Evolutionary conservation across 257 asterid genomes (phyloP).

Genomic region (Nicotiana attenuata): DNA sequence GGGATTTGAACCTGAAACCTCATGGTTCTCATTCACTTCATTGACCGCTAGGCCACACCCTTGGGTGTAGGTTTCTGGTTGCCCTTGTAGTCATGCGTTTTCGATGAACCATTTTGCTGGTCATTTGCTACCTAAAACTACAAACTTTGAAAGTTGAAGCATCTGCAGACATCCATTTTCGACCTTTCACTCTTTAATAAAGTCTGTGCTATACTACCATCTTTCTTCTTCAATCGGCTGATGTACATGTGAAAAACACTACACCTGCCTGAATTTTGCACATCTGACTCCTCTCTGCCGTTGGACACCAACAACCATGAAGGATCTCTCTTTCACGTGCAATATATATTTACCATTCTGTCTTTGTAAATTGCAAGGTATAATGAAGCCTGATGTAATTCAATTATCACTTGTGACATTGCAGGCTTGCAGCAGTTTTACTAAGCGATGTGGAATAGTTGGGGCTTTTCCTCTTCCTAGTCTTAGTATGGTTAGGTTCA

Average conservation of each 20-base stretch:
- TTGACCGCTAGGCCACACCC: too few relatives aligned
- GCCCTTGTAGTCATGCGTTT: background rate
- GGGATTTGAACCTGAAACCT: too few relatives aligned
- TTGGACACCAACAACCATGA: background rate
- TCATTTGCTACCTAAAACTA: background rate
- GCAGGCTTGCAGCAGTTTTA: background rate
- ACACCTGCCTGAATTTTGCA: background rate
- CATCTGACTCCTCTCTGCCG: background rate
- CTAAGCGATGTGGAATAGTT: background rate
- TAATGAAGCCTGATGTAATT: background rate
- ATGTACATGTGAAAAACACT: background rate
- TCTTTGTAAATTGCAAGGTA: background rate
- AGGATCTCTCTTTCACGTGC: background rate
- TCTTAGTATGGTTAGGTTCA: slow-evolving; percentile 1
- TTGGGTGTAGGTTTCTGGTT: background rate
- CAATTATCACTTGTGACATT: background rate
- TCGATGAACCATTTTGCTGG: background rate
- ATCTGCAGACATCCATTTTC: background rate
- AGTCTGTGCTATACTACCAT: background rate
- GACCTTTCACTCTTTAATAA: background rate
- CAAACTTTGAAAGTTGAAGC: background rate
- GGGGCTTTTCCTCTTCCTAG: background rate
- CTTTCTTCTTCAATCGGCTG: background rate
- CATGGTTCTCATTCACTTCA: too few relatives aligned
- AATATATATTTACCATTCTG: background rate